Conservation (phyloP, 768 basidiomycete species). For the Melanogaster broomeanus region DNA sequence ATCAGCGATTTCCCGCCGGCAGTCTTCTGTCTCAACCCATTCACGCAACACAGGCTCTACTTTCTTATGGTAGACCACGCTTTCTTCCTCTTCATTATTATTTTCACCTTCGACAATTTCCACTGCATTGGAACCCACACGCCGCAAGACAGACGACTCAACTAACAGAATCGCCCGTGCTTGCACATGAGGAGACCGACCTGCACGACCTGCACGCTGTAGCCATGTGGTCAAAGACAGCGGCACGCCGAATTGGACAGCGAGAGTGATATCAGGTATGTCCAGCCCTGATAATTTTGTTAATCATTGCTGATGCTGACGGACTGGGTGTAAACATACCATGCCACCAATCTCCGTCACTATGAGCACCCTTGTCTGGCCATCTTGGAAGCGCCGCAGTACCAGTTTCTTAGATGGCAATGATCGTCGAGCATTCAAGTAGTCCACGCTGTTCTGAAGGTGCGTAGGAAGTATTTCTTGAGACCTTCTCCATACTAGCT, state of each 20-base stretch:
- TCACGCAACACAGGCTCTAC: slow-evolving; percentile 1
- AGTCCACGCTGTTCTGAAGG: slow-evolving; percentile 19
- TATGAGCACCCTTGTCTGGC: slow-evolving; percentile 25
- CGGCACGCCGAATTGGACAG: slow-evolving; percentile 33
- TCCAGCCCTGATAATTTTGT: slow-evolving; percentile 30
- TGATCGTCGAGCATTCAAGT: slow-evolving; percentile 25
- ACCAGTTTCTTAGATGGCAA: slow-evolving; percentile 16
- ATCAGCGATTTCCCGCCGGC: no score
- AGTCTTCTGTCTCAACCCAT: neutral
- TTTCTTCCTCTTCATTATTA: no score
- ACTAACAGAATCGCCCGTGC: neutral
- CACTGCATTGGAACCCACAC: no score
- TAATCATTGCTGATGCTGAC: neutral
- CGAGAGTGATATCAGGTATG: slow-evolving; percentile 38
- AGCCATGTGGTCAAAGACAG: slow-evolving; percentile 1
- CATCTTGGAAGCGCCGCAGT: slow-evolving; percentile 26
- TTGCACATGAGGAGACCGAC: neutral
- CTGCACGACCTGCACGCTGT: neutral
- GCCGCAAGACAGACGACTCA: neutral
- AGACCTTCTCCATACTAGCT: slow-evolving; percentile 9
- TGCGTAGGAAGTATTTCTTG: slow-evolving; percentile 8
- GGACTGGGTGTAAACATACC: slow-evolving; percentile 16
- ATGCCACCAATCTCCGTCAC: slow-evolving; percentile 40
- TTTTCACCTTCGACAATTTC: no score
- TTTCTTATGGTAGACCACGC: neutral